Evolutionary conservation across 148 eudicot genomes (phyloP).

Genomic region (Rhododendron kiyosumense): DNA sequence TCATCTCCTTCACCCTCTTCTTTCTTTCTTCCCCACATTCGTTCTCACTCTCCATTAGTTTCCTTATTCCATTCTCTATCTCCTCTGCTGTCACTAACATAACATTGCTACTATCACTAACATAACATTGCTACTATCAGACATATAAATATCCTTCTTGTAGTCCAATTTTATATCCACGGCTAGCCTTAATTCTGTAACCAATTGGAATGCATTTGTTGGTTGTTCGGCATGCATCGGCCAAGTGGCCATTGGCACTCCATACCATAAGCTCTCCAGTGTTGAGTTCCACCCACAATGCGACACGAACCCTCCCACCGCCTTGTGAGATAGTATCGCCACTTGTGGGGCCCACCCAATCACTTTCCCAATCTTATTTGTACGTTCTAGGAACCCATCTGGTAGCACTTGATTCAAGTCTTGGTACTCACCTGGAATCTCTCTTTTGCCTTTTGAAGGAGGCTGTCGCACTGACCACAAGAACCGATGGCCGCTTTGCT

Average conservation of each 20-base stretch:
- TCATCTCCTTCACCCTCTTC: constrained; percentile 9
- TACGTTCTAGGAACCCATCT: constrained; percentile 28
- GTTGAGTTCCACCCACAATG: constrained; percentile 23
- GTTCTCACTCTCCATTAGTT: constrained; percentile 8
- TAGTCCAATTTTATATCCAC: constrained; percentile 17
- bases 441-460: neutral
- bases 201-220: no score
- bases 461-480: constrained; percentile 30
- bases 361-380: constrained; percentile 19
- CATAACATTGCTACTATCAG: no score
- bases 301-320: constrained; percentile 24
- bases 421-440: constrained; percentile 1
- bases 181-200: no score
- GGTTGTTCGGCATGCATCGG: no score
- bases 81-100: constrained; percentile 24
- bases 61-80: constrained; percentile 21
- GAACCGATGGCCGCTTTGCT: constrained; percentile 25
- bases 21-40: neutral
- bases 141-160: neutral
- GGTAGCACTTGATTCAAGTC: constrained; percentile 20
- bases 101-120: neutral
- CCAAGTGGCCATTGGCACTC: no score
- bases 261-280: no score
- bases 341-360: constrained; percentile 40
- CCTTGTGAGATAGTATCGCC: constrained; percentile 17